Evolutionary conservation across 768 basidiomycete species (phyloP), one percentile per base, ranked within the genome.

Genomic region (Gloeophyllum trabeum): DNA sequence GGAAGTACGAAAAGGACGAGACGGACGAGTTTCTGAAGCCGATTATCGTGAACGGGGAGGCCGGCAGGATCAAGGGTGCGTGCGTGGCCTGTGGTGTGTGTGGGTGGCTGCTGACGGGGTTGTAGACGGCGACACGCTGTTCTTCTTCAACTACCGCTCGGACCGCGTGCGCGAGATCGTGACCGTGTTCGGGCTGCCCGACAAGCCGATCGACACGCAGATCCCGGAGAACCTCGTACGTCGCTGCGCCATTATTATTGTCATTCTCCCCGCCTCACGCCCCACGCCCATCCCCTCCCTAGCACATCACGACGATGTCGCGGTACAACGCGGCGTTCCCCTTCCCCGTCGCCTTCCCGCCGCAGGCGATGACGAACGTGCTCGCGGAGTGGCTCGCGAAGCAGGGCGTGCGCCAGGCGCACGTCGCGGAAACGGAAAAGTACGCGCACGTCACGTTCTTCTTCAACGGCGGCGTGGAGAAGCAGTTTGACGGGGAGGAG

Each of bases 401-500:
- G 52, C 63, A 91, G 44, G 87, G 73, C 6, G 55, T 85, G 44
- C 88, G 81, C 56, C 93, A 96, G 54, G 81, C 81, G 2, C 92
- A 94, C 54, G 76, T 96, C 42, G 92, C 90, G 42, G 92, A 96
- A 60, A 94, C 92, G n/a, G 92, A 94, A 59, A 94, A 97, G 63
- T 97, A 93, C 60, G 91, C 91, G 2, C 92, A 97, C 56, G 88
- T 97, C 43, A 97, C 92, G 0, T 94, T 96, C 71, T 96, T 94
- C 75, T 94, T 96, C 75, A 96, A 94, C 61, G 93, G 92, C 12
- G 92, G 92, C 43, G 79, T 91, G 22, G 93, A 96, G 68, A 87
- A 91, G 57, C 87, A 93, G 54, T 97, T 87, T 61, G 68, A 74
- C 12, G 60, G 66, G 24, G 93, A 96, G 56, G 83, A 87, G 50